phyloP scores from a whole-genome alignment of 441 rosid genomes.

The Macaranga tanarius region DNA sequence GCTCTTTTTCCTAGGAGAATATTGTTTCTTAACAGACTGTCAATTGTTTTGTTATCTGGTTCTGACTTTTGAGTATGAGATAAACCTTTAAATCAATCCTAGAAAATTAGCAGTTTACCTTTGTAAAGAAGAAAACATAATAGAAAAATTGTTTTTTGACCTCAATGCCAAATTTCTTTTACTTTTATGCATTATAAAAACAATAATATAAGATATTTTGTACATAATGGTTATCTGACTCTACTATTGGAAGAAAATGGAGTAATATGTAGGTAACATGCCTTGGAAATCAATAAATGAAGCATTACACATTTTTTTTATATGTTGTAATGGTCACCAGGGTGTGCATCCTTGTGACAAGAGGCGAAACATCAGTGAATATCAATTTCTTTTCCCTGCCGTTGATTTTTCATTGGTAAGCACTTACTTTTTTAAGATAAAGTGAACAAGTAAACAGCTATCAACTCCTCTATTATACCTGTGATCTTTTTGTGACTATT shows the following conservation, averaged over 20 bases:
- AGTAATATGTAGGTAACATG: not conserved
- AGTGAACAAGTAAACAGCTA: conserved; percentile 18
- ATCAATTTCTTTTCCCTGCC: conserved; percentile 86
- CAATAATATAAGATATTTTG: not conserved
- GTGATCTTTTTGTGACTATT: conserved; percentile 23
- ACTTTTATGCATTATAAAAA: not conserved
- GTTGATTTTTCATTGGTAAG: conserved; percentile 94
- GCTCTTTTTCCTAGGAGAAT: not conserved
- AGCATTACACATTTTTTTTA: conserved; percentile 9
- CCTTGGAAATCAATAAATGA: not conserved
- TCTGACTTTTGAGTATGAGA: not conserved
- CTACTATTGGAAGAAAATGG: not conserved
- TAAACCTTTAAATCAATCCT: not conserved
- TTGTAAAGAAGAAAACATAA: not conserved
- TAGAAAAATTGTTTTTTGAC: not conserved
- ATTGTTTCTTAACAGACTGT: not conserved
- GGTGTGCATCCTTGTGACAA: conserved; percentile 94
- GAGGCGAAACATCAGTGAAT: conserved; percentile 74
- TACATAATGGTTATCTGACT: not conserved
- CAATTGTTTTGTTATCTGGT: not conserved
- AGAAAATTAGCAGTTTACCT: conserved; percentile 1
- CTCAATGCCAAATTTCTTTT: not conserved
- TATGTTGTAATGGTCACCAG: conserved; percentile 41
- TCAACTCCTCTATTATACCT: conserved; percentile 10
- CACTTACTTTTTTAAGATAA: conserved; percentile 34